Conservation (phyloP, 1,284 basidiomycete species). For the Stygiomarasmius scandens region DNA sequence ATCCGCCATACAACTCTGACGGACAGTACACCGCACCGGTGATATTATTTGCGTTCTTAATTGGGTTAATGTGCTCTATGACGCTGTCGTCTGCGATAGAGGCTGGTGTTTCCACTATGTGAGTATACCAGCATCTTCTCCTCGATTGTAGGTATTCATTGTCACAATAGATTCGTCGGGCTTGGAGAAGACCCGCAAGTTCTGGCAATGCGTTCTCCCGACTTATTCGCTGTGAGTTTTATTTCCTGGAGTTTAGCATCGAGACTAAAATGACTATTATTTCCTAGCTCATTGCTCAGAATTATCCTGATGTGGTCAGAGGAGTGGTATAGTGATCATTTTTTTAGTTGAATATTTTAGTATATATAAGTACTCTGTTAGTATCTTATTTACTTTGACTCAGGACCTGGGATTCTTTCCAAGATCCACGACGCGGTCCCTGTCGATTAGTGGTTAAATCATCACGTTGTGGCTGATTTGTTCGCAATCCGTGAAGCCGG, state of each 20-base stretch:
- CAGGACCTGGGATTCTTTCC: too few relatives aligned
- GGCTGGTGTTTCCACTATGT: conserved; percentile 85
- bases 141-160: neutral
- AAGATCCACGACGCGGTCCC: conserved; percentile 21
- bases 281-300: conserved; percentile 57
- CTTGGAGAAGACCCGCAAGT: conserved; percentile 82
- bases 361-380: neutral
- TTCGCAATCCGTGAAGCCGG: conserved; percentile 26
- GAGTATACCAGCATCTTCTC: conserved; percentile 23
- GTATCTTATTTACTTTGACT: too few relatives aligned
- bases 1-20: conserved; percentile 70
- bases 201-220: conserved; percentile 73
- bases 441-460: conserved; percentile 45
- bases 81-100: conserved; percentile 74
- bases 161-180: conserved; percentile 68
- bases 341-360: neutral
- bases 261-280: neutral
- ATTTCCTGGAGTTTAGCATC: neutral
- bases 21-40: conserved; percentile 81
- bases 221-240: conserved; percentile 60
- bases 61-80: conserved; percentile 71
- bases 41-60: conserved; percentile 79
- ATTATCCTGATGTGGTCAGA: conserved; percentile 61
- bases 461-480: conserved; percentile 38
- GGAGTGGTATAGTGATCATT: conserved; percentile 44